Conservation (phyloP, 2,329 filamentous ascomycete species). For the Neonectria sp. region DNA sequence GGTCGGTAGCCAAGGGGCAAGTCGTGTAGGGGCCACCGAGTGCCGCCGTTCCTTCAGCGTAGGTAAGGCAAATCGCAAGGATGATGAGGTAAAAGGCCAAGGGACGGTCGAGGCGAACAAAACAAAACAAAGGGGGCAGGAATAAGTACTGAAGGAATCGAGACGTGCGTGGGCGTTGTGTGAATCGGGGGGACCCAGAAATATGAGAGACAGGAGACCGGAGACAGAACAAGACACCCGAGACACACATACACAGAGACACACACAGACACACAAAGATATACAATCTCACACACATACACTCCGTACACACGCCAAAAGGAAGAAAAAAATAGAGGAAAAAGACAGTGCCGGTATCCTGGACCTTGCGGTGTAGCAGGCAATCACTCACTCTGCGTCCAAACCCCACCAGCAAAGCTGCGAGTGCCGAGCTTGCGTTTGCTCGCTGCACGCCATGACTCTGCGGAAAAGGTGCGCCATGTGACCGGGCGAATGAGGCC, state of each 20-base stretch:
- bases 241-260: background rate
- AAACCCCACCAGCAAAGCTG: background rate
- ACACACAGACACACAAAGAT: background rate
- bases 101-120: background rate
- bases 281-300: background rate
- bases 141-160: background rate
- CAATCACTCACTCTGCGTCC: background rate
- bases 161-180: background rate
- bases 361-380: slow-evolving; percentile 5
- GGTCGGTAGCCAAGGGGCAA: background rate
- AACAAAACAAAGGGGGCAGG: background rate
- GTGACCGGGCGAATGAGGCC: slow-evolving; percentile 10
- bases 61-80: slow-evolving; percentile 11
- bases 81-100: background rate
- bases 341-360: background rate
- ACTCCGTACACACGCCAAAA: background rate
- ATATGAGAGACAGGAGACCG: background rate
- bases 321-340: background rate
- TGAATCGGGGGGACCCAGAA: background rate
- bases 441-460: background rate
- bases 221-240: background rate
- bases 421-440: background rate
- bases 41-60: slow-evolving; percentile 13
- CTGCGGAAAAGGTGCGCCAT: slow-evolving; percentile 4
- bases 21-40: slow-evolving; percentile 12